These are phyloP conservation scores for Ustilago curta DNA, from an alignment of 1,284 basidiomycete genomes.

Conservation along the genomic window DNA sequence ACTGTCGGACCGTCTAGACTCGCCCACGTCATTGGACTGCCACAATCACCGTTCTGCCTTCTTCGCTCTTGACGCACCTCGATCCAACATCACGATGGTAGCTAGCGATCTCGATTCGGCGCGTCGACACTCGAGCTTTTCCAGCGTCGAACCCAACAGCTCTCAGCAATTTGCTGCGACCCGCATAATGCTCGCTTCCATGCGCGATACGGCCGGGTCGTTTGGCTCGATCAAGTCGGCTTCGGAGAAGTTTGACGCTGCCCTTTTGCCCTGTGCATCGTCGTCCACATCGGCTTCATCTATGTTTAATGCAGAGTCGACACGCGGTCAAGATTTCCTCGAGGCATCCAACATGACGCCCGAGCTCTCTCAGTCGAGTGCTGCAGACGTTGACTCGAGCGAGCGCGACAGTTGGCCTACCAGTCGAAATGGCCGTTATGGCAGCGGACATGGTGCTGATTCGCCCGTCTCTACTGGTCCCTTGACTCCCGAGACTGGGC, in stretches of 20 bases:
- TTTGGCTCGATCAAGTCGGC: conserved; percentile 12
- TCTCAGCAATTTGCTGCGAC: conserved; percentile 29
- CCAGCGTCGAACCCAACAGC: conserved; percentile 39
- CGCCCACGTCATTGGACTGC: conserved; percentile 25
- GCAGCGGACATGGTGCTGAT: neutral
- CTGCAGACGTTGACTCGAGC: conserved; percentile 27
- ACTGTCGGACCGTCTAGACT: conserved; percentile 38
- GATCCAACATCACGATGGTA: neutral
- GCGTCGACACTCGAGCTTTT: conserved; percentile 52
- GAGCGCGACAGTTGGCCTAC: conserved; percentile 60
- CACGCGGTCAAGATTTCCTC: conserved; percentile 6
- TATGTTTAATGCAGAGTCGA: neutral
- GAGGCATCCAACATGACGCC: conserved; percentile 36
- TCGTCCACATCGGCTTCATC: conserved; percentile 4
- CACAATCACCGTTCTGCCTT: conserved; percentile 38
- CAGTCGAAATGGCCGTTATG: conserved; percentile 26
- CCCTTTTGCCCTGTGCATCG: neutral
- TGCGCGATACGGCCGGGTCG: conserved; percentile 11
- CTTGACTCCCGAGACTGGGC: conserved; percentile 20
- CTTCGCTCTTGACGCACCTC: conserved; percentile 26
- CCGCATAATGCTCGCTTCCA: conserved; percentile 25
- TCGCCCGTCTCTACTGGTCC: conserved; percentile 28
- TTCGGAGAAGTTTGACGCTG: conserved; percentile 6
- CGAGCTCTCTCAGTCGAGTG: conserved; percentile 18
- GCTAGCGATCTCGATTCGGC: conserved; percentile 15